Evolutionary conservation across 768 basidiomycete genomes (phyloP), one percentile per base, ranked within the genome.

Genomic region (Neoboletus magnificus): DNA sequence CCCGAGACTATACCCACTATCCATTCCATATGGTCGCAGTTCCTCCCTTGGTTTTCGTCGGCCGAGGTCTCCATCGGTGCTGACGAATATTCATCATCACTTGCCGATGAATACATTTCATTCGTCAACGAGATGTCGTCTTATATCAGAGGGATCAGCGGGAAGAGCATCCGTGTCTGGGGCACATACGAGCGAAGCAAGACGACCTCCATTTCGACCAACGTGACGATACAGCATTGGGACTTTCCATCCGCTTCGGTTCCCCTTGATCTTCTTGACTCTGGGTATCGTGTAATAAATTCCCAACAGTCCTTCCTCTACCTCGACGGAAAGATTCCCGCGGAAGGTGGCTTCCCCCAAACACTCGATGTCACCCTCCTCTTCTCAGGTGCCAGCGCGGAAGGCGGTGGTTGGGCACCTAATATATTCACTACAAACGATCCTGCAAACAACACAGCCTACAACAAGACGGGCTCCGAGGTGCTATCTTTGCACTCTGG

Each of bases 171-270:
- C 27, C 75, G 78, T 18, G 62, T 68, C 0, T 79, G 78, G 78
- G 73, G 76, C 4, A 74, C 77, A 5, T 66, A 73, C 56, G 75
- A 77, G 59, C 72, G 76, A 7, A 73, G 73, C 33, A 67, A 65
- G 20, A 66, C 57, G 0, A 62, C 71, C 4, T 68, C 72, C 35
- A 70, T 79, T 43, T 72, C 70, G 40, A 74, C 67, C 52, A 70
- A 71, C 48, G 69, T 79, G 22, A 79, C 76, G 12, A 73, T 78
- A 54, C 77, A 79, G 45, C 78, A 79, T 52, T 79, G 78, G 77
- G 58, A 71, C 48, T 73, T 73, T 52, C 71, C 73, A 4, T 59
- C 57, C 16, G 56, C 63, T 16, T 69, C 73, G 0, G 67, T 73
- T 36, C 74, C 74, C 13, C 62, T 72, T 8, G 58, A 65, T 48